phyloP scores from a whole-genome alignment of 148 eudicot genomes.

The Rheum nobile region DNA sequence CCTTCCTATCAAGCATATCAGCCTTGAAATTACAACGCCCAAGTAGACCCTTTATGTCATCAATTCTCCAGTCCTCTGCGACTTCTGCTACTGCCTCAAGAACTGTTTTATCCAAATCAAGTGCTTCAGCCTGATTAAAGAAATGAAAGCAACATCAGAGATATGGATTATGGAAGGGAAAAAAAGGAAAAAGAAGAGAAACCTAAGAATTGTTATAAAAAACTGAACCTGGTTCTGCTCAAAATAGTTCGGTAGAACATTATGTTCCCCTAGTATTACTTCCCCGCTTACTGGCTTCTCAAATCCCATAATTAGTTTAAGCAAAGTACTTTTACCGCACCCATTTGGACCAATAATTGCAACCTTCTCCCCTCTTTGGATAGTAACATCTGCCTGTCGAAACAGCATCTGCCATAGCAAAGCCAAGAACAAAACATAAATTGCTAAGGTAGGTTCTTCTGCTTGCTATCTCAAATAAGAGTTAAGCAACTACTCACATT shows the following conservation, averaged over 20 bases:
- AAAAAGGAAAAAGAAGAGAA: background rate
- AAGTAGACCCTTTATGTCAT: conserved; percentile 88
- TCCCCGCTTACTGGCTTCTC: conserved; percentile 59
- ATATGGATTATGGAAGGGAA: background rate
- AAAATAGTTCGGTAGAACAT: conserved; percentile 86
- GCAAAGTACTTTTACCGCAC: conserved; percentile 91
- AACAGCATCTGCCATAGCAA: conserved; percentile 54
- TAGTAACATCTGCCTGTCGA: conserved; percentile 54
- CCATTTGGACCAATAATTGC: conserved; percentile 97
- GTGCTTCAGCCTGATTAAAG: conserved; percentile 77
- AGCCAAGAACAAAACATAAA: conserved; percentile 8
- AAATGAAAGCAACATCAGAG: conserved; percentile 2
- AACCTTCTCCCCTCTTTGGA: conserved; percentile 87
- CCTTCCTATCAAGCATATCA: conserved; percentile 96
- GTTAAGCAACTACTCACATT: conserved; percentile 29
- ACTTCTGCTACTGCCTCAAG: conserved; percentile 84
- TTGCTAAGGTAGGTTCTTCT: background rate
- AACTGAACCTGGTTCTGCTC: conserved; percentile 88
- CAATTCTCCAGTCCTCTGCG: conserved; percentile 89
- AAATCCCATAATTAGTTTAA: conserved; percentile 79
- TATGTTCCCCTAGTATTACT: conserved; percentile 83
- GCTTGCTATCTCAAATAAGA: background rate
- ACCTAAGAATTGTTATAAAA: background rate
- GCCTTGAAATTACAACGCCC: conserved; percentile 92
- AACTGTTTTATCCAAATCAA: conserved; percentile 82